Evolutionary conservation across 352 stramenopile genomes (phyloP), one percentile per base, ranked within the genome.

Genomic region (Thalassiosira sp.): DNA sequence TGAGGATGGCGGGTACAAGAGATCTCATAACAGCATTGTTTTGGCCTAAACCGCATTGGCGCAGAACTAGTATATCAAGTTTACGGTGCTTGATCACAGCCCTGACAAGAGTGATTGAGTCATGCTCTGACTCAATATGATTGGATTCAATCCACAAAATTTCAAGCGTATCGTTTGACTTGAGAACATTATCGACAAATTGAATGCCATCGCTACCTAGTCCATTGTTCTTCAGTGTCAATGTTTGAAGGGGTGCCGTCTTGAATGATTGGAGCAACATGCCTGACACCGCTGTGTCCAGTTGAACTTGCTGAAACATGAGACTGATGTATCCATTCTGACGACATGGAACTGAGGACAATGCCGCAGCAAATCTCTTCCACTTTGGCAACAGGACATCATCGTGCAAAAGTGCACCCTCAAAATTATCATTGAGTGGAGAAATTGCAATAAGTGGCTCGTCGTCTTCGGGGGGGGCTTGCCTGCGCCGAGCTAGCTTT

Each of bases 361-460:
- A 53, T 37, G 56, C 35, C 2, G 13, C 35, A 15, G 35, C 5
- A 45, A 45, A n/a, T 45, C 16, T 6, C 16, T 45, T 45, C 35
- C 35, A 45, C 35, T 2, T 16, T 15, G 35, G 35, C 35, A 45
- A n/a, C n/a, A 31, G n/a, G n/a, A 8, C 2, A 22, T 51, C 20
- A 5, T 51, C 16, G 51, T 49, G 31, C 1, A 70, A 79, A 45
- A 45, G 35, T n/a, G n/a, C n/a, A n/a, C n/a, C n/a, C n/a, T n/a
- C n/a, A n/a, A n/a, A n/a, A n/a, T n/a, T n/a, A n/a, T n/a, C n/a
- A n/a, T n/a, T n/a, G n/a, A 45, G 16, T 13, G 11, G 5, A 45
- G 5, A 6, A n/a, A 45, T 15, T n/a, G 7, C 2, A 45, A 45
- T n/a, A n/a, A n/a, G 7, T 1, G 16, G 16, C 16, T 45, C 35